Base-by-base conservation (phyloP, 345 rosid genomes). In the Erodium maritimum region DNA sequence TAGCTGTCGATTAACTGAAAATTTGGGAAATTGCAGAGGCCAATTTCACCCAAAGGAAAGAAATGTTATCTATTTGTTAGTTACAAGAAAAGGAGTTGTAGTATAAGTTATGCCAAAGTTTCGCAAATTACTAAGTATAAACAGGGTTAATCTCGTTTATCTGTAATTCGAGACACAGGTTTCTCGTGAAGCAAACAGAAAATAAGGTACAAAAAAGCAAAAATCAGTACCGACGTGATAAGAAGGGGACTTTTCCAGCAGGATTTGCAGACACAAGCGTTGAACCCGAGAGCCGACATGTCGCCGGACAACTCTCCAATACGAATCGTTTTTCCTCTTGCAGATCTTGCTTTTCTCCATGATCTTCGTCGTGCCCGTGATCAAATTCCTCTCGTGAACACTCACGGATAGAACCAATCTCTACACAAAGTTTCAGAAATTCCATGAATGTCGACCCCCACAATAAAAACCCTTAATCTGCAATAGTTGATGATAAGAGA, bases 231-330 rank as follows among this genome's bases (percentile, higher is more conserved):
- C 95, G 50, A 95, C 82, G 53, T 85, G 91, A 71, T 65, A 78
- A 24, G n/a, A n/a, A n/a, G 67, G 3, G 90, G 65, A 68, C 81
- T 87, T 59, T 82, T 97, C 97, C 97, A 93, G 50, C 80, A 84
- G 69, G 95, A 83, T 69, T 73, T 93, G 85, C 97, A 89, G 50
- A 81, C 63, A 14, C 88, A 77, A 20, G 95, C 82, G 51, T 89
- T 85, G 55, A 87, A 85, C 61, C 95, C 95, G 22, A 85, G 75
- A 56, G 73, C 71, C 61, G 67, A 29, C 54, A 93, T 66, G n/a
- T 71, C 89, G 56, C 79, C 90, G 4, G 68, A 85, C 85, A 33
- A 48, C 65, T 64, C 73, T 80, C 79, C 80, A 66, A 81, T 69
- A 74, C 50, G 63, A 13, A 21, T 73, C 83, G 57, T 87, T 89